Evolutionary conservation across 2,329 filamentous ascomycete genomes (phyloP).

Genomic region (Escovopsis sp.): DNA sequence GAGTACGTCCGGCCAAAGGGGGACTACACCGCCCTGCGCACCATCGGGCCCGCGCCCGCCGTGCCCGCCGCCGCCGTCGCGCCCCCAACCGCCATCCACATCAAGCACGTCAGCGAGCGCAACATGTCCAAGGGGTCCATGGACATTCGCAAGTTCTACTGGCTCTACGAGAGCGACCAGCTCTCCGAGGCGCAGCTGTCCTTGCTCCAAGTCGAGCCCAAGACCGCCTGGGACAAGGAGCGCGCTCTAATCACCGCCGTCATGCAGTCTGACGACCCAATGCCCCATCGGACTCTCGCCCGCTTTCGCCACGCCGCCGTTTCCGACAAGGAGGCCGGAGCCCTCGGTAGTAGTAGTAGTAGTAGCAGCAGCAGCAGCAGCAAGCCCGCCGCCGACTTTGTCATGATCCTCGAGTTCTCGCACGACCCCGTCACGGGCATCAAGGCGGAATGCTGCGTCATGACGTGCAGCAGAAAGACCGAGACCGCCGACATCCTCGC

Average conservation of each 20-base stretch:
- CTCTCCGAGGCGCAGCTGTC: neutral
- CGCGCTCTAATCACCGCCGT: neutral
- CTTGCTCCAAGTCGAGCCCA: conserved; percentile 1
- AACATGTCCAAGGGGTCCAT: neutral
- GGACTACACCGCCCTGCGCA: neutral
- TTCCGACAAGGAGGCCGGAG: too few relatives aligned
- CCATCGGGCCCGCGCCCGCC: neutral
- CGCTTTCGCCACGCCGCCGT: neutral
- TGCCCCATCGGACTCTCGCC: neutral
- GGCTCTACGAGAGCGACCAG: conserved; percentile 1
- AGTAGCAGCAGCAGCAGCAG: neutral
- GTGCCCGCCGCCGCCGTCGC: neutral
- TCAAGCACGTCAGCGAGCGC: neutral
- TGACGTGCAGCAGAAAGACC: conserved; percentile 1
- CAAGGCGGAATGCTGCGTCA: neutral
- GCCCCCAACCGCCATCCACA: conserved; percentile 1
- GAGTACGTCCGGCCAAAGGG: conserved; percentile 3
- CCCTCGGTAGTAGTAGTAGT: too few relatives aligned
- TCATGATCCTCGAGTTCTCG: conserved; percentile 1
- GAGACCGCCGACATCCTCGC: neutral
- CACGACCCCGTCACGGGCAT: neutral
- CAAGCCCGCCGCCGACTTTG: neutral
- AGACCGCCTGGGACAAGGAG: conserved; percentile 2
- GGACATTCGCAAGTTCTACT: neutral
- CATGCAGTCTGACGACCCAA: neutral